Evolutionary conservation across 768 basidiomycete genomes (phyloP).

Genomic region (Solioccasus polychromus): DNA sequence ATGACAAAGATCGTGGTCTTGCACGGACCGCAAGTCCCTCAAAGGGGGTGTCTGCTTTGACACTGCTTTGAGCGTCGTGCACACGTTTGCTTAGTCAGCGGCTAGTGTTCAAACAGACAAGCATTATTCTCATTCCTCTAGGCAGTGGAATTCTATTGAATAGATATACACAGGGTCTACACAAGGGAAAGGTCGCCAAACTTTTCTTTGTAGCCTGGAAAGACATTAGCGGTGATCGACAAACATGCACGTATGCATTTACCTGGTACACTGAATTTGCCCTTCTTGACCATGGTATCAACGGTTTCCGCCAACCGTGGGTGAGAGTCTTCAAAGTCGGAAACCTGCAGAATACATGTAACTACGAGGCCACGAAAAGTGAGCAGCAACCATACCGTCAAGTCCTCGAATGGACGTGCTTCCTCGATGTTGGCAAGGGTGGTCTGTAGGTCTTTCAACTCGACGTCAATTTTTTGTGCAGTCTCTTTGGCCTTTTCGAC

Average conservation of each 20-base stretch:
- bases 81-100: conserved; percentile 24
- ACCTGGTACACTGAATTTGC: conserved; percentile 98
- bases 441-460: conserved; percentile 86
- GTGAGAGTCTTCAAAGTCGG: conserved; percentile 89
- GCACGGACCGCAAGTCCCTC: too few species aligned
- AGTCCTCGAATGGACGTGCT: conserved; percentile 94
- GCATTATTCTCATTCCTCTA: too few species aligned
- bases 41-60: not conserved
- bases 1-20: conserved; percentile 11
- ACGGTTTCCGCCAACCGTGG: conserved; percentile 89
- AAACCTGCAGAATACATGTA: conserved; percentile 48
- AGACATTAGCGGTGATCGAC: conserved; percentile 2
- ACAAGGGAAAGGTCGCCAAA: conserved; percentile 92
- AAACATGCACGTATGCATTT: conserved; percentile 10
- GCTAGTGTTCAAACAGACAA: not conserved
- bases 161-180: conserved; percentile 45
- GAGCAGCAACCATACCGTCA: conserved; percentile 66
- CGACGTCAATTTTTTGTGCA: conserved; percentile 82
- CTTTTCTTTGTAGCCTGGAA: conserved; percentile 87
- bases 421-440: conserved; percentile 97
- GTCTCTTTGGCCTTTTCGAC: conserved; percentile 89
- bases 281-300: conserved; percentile 94
- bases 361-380: not conserved
- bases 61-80: not conserved
- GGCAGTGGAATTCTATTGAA: conserved; percentile 17